Evolutionary conservation across 2,329 filamentous ascomycete species (phyloP), one percentile per base, ranked within the genome.

Genomic region (Macroventuria anomochaeta): DNA sequence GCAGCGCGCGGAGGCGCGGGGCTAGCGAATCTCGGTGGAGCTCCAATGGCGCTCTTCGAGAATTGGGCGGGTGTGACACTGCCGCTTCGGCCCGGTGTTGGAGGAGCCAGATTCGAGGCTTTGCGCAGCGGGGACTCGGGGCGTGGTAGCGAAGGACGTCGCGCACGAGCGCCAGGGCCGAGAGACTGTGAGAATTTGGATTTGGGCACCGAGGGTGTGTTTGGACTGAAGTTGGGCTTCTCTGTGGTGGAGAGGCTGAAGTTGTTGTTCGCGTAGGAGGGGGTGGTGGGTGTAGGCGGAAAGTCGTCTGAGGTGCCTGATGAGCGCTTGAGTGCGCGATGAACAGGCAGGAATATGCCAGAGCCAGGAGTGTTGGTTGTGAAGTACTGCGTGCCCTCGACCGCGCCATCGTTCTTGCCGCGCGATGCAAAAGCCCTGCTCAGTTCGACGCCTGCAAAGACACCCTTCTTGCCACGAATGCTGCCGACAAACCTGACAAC

Each of bases 371-470:
- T 77, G 3, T 83, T 83, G 10, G 95, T 96, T 29, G 81, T 82
- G 74, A 99, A 99, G 77, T 99, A 99, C 50, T 79, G 80, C 54
- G 79, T 80, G 33, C 81, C 95, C 64, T 97, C 93, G 48, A 97
- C 95, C 74, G 96, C 93, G 59, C 95, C 95, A 68, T 85, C 96
- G 71, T 99, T 99, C 81, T 99, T 99, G 28, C 95, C 95, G 70
- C 89, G 85, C 44, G 82, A 76, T 28, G 92, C 90, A 78, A 88
- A 96, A 63, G 96, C 90, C 46, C 85, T 80, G 67, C 88, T 86
- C 59, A 99, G 81, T 76, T 99, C 95, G 29, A 99, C 90, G 38
- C 95, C 95, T 26, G 91, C 92, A 80, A 99, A 99, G 17, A 85
- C 84, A 43, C 95, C 95, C 64, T 89, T 91, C 80, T 96, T 97